Percentiles rank a stretch among this genome's conserved stretches.
These are phyloP conservation scores for Aspergillus pseudonomiae DNA, from an alignment of 2,329 filamentous ascomycete species.

Conservation along the genomic window DNA sequence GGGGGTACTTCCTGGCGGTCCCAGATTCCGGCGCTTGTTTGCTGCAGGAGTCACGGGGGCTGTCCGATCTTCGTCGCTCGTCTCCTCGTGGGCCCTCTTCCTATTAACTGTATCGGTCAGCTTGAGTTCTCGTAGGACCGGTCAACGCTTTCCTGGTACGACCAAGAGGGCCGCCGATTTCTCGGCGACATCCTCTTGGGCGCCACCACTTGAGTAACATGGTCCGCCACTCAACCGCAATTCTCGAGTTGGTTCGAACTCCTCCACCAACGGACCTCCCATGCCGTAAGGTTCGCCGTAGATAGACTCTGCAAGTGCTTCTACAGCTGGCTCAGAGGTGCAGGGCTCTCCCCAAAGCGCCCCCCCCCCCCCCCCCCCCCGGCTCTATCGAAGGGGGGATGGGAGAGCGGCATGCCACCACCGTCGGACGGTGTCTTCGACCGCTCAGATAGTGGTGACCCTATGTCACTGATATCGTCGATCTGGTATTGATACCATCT, in stretches of 20 bases:
- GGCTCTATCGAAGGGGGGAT: not conserved
- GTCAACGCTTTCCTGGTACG: not conserved
- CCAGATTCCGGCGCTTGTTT: conserved; percentile 29
- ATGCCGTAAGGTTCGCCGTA: conserved; percentile 11
- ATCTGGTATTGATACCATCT: not conserved
- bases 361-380: too few relatives aligned
- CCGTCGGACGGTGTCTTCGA: conserved; percentile 13
- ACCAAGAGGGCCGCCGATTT: not conserved
- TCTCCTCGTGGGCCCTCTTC: conserved; percentile 22
- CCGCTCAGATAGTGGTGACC: conserved; percentile 16
- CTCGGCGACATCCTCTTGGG: not conserved
- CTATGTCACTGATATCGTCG: conserved; percentile 14
- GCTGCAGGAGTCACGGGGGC: conserved; percentile 19
- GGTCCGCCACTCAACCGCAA: conserved; percentile 10
- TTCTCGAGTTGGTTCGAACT: conserved; percentile 1
- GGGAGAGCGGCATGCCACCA: not conserved
- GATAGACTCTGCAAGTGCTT: conserved; percentile 7
- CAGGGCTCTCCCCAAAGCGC: not conserved
- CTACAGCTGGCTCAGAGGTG: conserved; percentile 15
- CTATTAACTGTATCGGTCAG: conserved; percentile 19
- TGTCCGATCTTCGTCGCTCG: conserved; percentile 10
- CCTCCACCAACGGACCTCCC: conserved; percentile 19
- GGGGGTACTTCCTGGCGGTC: conserved; percentile 26
- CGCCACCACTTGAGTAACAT: conserved; percentile 15
- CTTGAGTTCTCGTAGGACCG: not conserved